phyloP scores from a whole-genome alignment of 176 grass and related monocot genomes.

The Rhynchospora breviuscula region DNA sequence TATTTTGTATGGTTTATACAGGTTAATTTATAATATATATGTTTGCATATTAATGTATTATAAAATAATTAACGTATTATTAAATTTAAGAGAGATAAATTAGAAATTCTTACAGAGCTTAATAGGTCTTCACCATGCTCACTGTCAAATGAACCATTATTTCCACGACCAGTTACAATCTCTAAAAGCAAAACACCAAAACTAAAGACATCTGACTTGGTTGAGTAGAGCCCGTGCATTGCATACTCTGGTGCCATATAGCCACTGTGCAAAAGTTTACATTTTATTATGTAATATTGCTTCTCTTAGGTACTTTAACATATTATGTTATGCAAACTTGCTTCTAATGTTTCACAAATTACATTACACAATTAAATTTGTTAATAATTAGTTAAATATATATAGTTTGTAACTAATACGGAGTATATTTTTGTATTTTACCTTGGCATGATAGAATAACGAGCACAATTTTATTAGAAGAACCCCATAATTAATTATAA shows the following conservation, averaged over 20 bases:
- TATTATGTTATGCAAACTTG: neutral
- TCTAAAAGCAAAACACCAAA: constrained; percentile 53
- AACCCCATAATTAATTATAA: neutral
- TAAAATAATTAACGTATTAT: neutral
- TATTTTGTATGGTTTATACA: neutral
- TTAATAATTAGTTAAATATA: no score
- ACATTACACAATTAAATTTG: neutral
- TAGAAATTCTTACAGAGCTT: constrained; percentile 32
- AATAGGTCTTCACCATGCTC: constrained; percentile 37
- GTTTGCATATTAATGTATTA: neutral
- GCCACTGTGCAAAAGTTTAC: constrained; percentile 37
- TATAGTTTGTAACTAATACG: neutral
- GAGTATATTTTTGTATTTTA: no score
- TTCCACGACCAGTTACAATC: constrained; percentile 43
- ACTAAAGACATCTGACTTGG: constrained; percentile 64
- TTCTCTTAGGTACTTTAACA: neutral
- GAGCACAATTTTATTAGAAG: neutral
- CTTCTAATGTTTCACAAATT: neutral
- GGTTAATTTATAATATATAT: neutral
- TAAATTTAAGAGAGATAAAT: neutral
- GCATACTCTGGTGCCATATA: constrained; percentile 71
- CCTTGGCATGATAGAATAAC: neutral
- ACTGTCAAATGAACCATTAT: constrained; percentile 14
- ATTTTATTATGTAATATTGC: neutral
- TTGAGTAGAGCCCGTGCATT: constrained; percentile 39